Evolutionary conservation across 2,329 filamentous ascomycete genomes (phyloP).

Genomic region (Penicillium fuscoglaucum): DNA sequence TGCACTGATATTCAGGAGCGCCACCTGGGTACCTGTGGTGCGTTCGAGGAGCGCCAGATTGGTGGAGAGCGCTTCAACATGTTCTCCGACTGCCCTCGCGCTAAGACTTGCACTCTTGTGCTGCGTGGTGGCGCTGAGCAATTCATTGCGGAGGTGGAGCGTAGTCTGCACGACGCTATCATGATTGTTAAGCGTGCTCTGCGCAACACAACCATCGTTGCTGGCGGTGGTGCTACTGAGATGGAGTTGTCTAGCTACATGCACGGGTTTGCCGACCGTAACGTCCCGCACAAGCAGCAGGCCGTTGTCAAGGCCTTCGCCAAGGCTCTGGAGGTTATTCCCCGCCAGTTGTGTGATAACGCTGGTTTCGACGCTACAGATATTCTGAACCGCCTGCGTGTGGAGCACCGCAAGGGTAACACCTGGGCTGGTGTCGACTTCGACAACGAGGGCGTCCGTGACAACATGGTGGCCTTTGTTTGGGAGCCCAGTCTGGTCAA

Average conservation of each 20-base stretch:
- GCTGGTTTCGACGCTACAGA: slow-evolving; percentile 98
- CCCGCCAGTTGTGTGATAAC: slow-evolving; percentile 96
- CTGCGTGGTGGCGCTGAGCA: slow-evolving; percentile 96
- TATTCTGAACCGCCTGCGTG: slow-evolving; percentile 91
- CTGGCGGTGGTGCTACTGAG: slow-evolving; percentile 89
- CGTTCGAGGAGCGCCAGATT: slow-evolving; percentile 94
- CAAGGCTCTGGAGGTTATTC: slow-evolving; percentile 94
- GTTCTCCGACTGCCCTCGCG: slow-evolving; percentile 92
- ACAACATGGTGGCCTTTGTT: slow-evolving; percentile 94
- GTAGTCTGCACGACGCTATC: slow-evolving; percentile 96
- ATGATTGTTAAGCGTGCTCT: slow-evolving; percentile 99
- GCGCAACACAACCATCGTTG: slow-evolving; percentile 91
- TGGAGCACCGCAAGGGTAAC: slow-evolving; percentile 91
- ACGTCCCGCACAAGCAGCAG: slow-evolving; percentile 93
- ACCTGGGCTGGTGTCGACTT: slow-evolving; percentile 98
- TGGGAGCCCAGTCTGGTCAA: slow-evolving; percentile 98
- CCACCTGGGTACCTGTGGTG: slow-evolving; percentile 86
- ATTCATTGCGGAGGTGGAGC: slow-evolving; percentile 98
- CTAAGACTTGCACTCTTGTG: slow-evolving; percentile 95
- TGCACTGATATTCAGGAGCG: slow-evolving; percentile 90
- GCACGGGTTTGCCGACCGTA: slow-evolving; percentile 87
- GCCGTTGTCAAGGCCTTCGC: slow-evolving; percentile 97
- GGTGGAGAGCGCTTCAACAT: slow-evolving; percentile 98
- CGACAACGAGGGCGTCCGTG: slow-evolving; percentile 80
- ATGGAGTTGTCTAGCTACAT: slow-evolving; percentile 97